phyloP scores from a whole-genome alignment of 495 filamentous ascomycete species.

The Stereocaulon alpinum region DNA sequence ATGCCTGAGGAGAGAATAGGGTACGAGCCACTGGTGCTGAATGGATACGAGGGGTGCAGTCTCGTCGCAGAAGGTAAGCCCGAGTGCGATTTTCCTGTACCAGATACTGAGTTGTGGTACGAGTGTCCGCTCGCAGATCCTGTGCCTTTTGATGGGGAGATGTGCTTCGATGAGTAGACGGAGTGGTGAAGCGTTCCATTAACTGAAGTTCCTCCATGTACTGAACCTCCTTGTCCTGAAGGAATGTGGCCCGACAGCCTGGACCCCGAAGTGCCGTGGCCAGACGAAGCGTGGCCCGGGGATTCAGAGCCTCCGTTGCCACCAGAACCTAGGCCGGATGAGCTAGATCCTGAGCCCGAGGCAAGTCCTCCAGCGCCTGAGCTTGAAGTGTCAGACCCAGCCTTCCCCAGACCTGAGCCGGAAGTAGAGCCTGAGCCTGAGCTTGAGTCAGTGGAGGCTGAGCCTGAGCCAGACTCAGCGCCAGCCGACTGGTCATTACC shows the following conservation, averaged over 20 bases:
- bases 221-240: neutral
- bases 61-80: too few relatives aligned
- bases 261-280: neutral
- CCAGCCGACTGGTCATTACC: neutral
- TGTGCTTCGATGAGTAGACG: neutral
- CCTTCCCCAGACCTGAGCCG: too few relatives aligned
- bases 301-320: neutral
- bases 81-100: neutral
- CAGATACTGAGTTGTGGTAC: neutral
- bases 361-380: neutral
- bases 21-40: neutral
- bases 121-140: neutral
- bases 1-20: neutral
- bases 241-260: too few relatives aligned
- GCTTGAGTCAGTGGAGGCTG: too few relatives aligned
- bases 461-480: neutral
- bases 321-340: neutral
- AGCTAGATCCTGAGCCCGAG: neutral
- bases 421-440: too few relatives aligned
- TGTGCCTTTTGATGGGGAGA: neutral
- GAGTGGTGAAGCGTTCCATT: slow-evolving; percentile 1
- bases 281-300: neutral
- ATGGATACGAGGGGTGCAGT: too few relatives aligned
- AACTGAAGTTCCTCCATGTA: neutral
- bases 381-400: neutral